phyloP scores from a whole-genome alignment of 768 basidiomycete species.

The Phylloporus arenicola region DNA sequence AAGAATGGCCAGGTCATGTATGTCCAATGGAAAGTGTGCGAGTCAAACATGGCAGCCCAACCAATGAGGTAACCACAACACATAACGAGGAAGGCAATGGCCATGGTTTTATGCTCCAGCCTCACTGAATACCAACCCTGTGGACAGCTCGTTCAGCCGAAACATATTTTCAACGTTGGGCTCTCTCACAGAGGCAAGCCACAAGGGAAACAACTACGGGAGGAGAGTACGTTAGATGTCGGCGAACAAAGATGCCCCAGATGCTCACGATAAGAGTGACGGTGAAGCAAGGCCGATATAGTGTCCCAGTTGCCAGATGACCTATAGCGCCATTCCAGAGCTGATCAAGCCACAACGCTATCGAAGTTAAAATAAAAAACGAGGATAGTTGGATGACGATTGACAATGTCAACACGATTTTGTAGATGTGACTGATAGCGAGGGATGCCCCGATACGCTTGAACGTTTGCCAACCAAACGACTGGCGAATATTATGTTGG shows the following conservation, averaged over 20 bases:
- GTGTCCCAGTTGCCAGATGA: slow-evolving; percentile 39
- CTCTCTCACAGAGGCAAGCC: slow-evolving; percentile 52
- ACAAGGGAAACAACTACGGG: slow-evolving; percentile 56
- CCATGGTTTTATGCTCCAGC: slow-evolving; percentile 53
- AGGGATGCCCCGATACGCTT: slow-evolving; percentile 76
- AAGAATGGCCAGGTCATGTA: slow-evolving; percentile 75
- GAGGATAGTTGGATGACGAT: slow-evolving; percentile 70
- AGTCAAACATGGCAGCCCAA: slow-evolving; percentile 71
- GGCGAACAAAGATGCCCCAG: not conserved
- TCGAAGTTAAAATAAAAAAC: slow-evolving; percentile 70
- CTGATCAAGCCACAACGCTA: slow-evolving; percentile 74
- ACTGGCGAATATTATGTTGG: slow-evolving; percentile 29
- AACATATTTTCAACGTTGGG: not conserved
- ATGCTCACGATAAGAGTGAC: slow-evolving; percentile 54
- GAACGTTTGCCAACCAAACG: slow-evolving; percentile 85
- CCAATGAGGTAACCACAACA: slow-evolving; percentile 58
- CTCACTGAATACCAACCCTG: slow-evolving; percentile 77
- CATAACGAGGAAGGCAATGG: slow-evolving; percentile 58
- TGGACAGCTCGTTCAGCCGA: not conserved
- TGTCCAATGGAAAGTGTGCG: slow-evolving; percentile 70
- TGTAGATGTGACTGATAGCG: slow-evolving; percentile 71
- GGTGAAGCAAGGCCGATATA: slow-evolving; percentile 55
- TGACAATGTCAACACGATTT: slow-evolving; percentile 61
- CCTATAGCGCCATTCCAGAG: slow-evolving; percentile 63
- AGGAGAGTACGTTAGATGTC: slow-evolving; percentile 1